Evolutionary conservation across 225 moss, liverwort and hornwort species (phyloP).

Genomic region (Bryoerythrophyllum caledonicum): DNA sequence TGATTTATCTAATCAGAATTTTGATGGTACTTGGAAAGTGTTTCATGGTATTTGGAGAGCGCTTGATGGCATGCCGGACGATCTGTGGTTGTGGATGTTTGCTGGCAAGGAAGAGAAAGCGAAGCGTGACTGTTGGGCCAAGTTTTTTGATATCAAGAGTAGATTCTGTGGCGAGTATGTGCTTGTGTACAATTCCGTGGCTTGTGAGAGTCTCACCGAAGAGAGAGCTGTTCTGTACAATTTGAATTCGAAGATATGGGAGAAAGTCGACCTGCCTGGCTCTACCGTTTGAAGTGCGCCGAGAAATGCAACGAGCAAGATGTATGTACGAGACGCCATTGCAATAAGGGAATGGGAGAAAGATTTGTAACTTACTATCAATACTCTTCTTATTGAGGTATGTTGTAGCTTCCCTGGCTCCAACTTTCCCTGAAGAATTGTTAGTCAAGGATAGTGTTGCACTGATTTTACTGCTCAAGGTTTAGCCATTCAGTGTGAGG

Average conservation of each 20-base stretch:
- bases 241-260: constrained; percentile 3
- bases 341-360: neutral
- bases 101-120: neutral
- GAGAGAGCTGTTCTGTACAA: constrained; percentile 5
- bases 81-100: neutral
- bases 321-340: too few species aligned
- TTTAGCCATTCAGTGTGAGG: neutral
- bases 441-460: neutral
- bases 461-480: neutral
- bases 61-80: neutral
- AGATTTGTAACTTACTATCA: neutral
- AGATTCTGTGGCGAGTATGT: constrained; percentile 24
- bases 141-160: neutral
- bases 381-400: constrained; percentile 5
- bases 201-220: neutral
- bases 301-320: too few species aligned
- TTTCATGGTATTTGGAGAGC: neutral
- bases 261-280: constrained; percentile 3
- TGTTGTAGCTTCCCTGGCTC: neutral
- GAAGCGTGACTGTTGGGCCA: neutral
- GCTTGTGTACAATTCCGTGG: constrained; percentile 1
- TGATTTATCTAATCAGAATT: too few species aligned
- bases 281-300: neutral
- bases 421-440: neutral
- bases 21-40: too few species aligned